Percentiles rank a stretch among this genome's conserved stretches.
Evolutionary conservation across 768 basidiomycete species (phyloP).

Genomic region (Amanita jacksonii): DNA sequence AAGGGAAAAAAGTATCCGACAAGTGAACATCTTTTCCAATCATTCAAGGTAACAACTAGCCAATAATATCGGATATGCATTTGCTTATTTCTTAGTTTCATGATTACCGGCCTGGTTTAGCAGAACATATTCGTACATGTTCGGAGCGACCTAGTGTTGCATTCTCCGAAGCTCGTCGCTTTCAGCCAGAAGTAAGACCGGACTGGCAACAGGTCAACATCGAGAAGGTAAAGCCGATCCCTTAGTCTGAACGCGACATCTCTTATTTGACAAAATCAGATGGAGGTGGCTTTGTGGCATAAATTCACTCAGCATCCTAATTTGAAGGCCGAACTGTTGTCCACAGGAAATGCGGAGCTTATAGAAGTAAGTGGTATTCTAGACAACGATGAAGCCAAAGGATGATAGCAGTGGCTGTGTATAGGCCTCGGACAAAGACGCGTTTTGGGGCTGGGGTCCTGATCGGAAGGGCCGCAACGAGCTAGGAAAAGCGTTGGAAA

Average conservation of each 20-base stretch:
- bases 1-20: slow-evolving; percentile 61
- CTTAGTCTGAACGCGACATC: neutral
- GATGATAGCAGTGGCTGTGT: slow-evolving; percentile 5
- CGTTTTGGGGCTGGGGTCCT: slow-evolving; percentile 70
- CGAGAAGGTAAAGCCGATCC: slow-evolving; percentile 35
- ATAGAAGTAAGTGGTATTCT: slow-evolving; percentile 46
- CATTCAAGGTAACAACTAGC: slow-evolving; percentile 47
- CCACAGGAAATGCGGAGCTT: slow-evolving; percentile 56
- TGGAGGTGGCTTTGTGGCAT: slow-evolving; percentile 54
- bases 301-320: slow-evolving; percentile 67
- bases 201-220: slow-evolving; percentile 68
- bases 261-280: slow-evolving; percentile 27
- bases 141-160: slow-evolving; percentile 54
- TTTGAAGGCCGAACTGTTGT: slow-evolving; percentile 48
- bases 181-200: slow-evolving; percentile 47
- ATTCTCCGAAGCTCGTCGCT: slow-evolving; percentile 58
- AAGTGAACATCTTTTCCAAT: slow-evolving; percentile 71
- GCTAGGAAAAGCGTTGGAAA: slow-evolving; percentile 60
- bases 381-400: neutral
- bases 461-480: slow-evolving; percentile 63
- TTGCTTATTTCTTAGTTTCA: slow-evolving; percentile 37
- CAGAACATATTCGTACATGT: slow-evolving; percentile 59
- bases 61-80: neutral
- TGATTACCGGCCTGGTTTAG: slow-evolving; percentile 47
- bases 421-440: slow-evolving; percentile 66